Conservation (phyloP, 495 filamentous ascomycete species). For the Ascodesmis nigricans region DNA sequence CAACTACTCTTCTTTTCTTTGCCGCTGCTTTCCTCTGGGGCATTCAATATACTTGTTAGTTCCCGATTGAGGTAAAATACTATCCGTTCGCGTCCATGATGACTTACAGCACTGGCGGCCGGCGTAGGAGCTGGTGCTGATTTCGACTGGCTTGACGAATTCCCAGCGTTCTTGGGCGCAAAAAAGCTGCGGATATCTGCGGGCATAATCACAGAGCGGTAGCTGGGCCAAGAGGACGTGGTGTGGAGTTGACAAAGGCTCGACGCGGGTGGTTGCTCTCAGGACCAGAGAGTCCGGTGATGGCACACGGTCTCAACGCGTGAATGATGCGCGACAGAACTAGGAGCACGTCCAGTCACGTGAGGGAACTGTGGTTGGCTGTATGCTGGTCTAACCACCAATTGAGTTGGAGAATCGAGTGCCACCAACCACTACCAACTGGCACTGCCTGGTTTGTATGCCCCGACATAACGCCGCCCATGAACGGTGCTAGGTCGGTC, state of each 20-base stretch:
- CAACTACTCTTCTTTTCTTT: conserved; percentile 19
- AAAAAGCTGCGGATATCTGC: conserved; percentile 67
- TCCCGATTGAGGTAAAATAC: conserved; percentile 1
- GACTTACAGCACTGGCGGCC: conserved; percentile 9
- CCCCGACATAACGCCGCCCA: too few species aligned
- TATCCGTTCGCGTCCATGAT: neutral
- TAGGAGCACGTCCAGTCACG: neutral
- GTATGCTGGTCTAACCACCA: neutral
- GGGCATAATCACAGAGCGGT: conserved; percentile 35
- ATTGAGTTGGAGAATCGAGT: too few species aligned
- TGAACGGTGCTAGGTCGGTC: neutral
- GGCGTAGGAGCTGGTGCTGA: conserved; percentile 5
- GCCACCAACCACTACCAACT: too few species aligned
- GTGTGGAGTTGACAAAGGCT: neutral
- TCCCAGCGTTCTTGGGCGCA: conserved; percentile 33
- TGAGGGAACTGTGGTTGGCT: neutral
- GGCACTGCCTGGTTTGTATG: too few species aligned
- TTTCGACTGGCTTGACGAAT: conserved; percentile 23
- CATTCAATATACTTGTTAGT: neutral
- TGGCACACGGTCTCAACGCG: neutral
- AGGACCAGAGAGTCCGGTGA: neutral
- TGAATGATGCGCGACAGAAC: too few species aligned
- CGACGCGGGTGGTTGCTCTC: neutral
- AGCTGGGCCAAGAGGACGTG: too few species aligned
- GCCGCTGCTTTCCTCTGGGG: conserved; percentile 11